Percentiles rank a stretch among this genome's conserved stretches.
Conservation (phyloP, 148 eudicot species). For the Chenopodium formosanum region DNA sequence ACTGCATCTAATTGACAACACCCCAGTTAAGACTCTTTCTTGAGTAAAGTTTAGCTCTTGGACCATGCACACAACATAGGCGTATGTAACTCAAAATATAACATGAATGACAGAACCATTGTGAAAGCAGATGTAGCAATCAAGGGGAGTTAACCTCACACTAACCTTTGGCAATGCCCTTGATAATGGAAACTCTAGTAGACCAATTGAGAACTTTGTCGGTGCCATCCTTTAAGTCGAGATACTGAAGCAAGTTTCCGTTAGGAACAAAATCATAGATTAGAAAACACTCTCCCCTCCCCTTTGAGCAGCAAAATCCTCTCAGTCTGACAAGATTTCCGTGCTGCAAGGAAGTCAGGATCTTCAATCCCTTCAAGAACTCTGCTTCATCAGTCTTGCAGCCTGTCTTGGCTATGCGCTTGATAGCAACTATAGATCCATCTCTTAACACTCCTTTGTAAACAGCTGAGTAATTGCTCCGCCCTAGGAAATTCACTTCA, state of each 20-base stretch:
- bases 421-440: constrained; percentile 72
- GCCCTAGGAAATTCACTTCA: constrained; percentile 68
- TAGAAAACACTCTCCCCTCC: constrained; percentile 88
- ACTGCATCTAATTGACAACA: not conserved
- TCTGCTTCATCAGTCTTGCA: constrained; percentile 82
- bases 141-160: not conserved
- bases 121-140: not conserved
- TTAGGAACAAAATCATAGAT: constrained; percentile 76
- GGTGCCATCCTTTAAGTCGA: constrained; percentile 51
- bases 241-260: constrained; percentile 68
- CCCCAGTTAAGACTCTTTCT: not conserved
- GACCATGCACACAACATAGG: constrained; percentile 2
- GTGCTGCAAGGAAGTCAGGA: constrained; percentile 70
- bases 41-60: not conserved
- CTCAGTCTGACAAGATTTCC: constrained; percentile 67
- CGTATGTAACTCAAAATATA: not conserved
- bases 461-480: constrained; percentile 73
- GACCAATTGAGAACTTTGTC: constrained; percentile 68
- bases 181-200: constrained; percentile 65
- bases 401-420: constrained; percentile 74
- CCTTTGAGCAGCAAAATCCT: constrained; percentile 92
- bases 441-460: constrained; percentile 77
- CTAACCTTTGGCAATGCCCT: constrained; percentile 89
- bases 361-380: constrained; percentile 74
- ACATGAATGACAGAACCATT: not conserved